Percentiles rank a stretch among this genome's conserved stretches.
Evolutionary conservation across 257 asterid genomes (phyloP).

Genomic region (Plectranthus barbatus): DNA sequence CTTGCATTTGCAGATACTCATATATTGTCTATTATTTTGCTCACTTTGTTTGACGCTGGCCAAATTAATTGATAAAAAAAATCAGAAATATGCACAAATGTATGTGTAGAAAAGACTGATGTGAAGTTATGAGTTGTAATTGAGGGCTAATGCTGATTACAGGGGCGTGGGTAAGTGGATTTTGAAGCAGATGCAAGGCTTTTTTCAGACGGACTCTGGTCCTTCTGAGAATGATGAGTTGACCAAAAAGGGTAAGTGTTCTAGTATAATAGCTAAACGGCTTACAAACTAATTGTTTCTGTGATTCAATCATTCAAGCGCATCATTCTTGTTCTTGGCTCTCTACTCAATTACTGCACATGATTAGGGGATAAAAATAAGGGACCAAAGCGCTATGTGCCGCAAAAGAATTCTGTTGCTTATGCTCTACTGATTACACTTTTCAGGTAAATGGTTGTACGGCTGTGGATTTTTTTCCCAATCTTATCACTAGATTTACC

Average conservation of each 20-base stretch:
- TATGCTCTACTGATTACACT: conserved; percentile 83
- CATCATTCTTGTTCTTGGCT: background rate
- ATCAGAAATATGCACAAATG: background rate
- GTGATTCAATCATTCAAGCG: conserved; percentile 2
- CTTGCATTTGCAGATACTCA: background rate
- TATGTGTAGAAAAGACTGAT: background rate
- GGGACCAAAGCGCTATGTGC: conserved; percentile 62
- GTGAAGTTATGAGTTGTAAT: background rate
- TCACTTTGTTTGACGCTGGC: background rate
- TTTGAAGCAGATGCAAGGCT: conserved; percentile 73
- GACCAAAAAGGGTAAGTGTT: conserved; percentile 40
- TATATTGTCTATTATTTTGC: background rate
- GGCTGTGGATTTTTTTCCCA: background rate
- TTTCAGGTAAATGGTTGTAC: conserved; percentile 46
- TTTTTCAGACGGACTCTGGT: conserved; percentile 40
- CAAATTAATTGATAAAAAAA: background rate
- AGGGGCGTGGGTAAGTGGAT: conserved; percentile 98
- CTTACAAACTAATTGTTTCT: background rate
- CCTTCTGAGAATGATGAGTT: conserved; percentile 34
- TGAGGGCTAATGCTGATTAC: conserved; percentile 4
- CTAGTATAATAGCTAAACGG: background rate
- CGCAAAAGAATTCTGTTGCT: conserved; percentile 91
- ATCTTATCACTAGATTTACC: background rate
- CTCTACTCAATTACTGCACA: conserved; percentile 3
- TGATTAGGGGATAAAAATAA: conserved; percentile 50